phyloP scores from a whole-genome alignment of 345 rosid genomes.

The Psidium guajava region DNA sequence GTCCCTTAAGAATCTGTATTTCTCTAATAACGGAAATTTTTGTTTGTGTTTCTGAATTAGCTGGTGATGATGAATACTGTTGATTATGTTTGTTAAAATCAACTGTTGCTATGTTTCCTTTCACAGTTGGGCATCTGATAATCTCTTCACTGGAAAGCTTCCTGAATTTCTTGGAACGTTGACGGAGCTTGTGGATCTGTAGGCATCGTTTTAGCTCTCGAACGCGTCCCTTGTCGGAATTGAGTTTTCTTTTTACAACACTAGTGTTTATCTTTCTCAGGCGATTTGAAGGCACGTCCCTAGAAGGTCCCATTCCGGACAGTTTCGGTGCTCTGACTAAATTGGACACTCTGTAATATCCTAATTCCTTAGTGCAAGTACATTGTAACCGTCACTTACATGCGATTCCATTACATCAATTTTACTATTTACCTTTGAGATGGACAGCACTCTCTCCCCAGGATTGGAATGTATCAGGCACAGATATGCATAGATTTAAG shows the following conservation, averaged over 20 bases:
- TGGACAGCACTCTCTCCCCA: background rate
- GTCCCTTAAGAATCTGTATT: slow-evolving; percentile 36
- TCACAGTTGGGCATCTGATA: slow-evolving; percentile 58
- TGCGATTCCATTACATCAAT: background rate
- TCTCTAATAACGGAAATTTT: background rate
- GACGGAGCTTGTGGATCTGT: slow-evolving; percentile 35
- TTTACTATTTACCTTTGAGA: background rate
- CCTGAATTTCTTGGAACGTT: slow-evolving; percentile 37
- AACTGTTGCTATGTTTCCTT: background rate
- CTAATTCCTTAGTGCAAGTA: background rate
- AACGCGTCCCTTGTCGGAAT: background rate
- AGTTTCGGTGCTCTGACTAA: slow-evolving; percentile 28
- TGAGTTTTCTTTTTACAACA: background rate
- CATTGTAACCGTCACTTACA: background rate
- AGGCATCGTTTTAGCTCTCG: slow-evolving; percentile 1
- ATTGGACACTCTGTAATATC: slow-evolving; percentile 34
- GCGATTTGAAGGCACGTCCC: slow-evolving; percentile 36
- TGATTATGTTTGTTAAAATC: background rate
- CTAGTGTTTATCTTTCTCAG: slow-evolving; percentile 9
- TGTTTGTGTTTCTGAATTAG: background rate
- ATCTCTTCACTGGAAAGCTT: slow-evolving; percentile 33
- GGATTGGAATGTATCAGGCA: background rate
- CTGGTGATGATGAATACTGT: background rate
- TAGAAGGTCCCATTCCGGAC: slow-evolving; percentile 49
- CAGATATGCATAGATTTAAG: background rate